phyloP scores from a whole-genome alignment of 768 basidiomycete genomes.

The Collybiopsis confluens region DNA sequence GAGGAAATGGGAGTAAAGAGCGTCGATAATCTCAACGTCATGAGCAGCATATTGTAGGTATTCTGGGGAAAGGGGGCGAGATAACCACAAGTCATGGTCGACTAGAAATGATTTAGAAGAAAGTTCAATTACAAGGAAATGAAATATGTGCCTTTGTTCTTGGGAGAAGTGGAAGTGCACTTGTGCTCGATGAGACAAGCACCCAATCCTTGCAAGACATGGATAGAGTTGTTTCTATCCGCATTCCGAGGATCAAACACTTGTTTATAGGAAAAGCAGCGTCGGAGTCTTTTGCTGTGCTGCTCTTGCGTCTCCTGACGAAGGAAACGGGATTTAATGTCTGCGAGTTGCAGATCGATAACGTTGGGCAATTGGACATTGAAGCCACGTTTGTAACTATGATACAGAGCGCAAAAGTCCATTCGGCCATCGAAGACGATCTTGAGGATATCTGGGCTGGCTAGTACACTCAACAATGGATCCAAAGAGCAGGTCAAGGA shows the following conservation, averaged over 20 bases:
- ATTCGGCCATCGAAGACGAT: slow-evolving; percentile 40
- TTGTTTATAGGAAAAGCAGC: slow-evolving; percentile 5
- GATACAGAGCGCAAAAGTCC: slow-evolving; percentile 32
- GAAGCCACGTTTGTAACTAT: slow-evolving; percentile 20
- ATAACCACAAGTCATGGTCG: slow-evolving; percentile 25
- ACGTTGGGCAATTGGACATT: slow-evolving; percentile 25
- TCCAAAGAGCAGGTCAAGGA: slow-evolving; percentile 19
- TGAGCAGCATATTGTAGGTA: slow-evolving; percentile 38
- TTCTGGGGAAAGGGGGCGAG: slow-evolving; percentile 29
- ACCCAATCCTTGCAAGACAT: slow-evolving; percentile 31
- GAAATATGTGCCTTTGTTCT: neutral
- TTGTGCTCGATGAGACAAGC: slow-evolving; percentile 19
- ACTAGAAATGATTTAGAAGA: neutral
- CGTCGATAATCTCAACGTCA: slow-evolving; percentile 35
- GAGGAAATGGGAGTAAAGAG: slow-evolving; percentile 30
- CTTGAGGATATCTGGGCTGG: slow-evolving; percentile 25
- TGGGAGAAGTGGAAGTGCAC: neutral
- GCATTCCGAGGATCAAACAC: slow-evolving; percentile 9
- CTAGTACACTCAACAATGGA: slow-evolving; percentile 23
- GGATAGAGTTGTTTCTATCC: slow-evolving; percentile 24
- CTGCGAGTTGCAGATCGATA: slow-evolving; percentile 38
- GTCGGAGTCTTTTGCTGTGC: slow-evolving; percentile 8
- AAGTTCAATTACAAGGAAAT: neutral
- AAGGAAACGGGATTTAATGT: slow-evolving; percentile 24
- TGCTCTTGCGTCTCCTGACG: slow-evolving; percentile 22